Evolutionary conservation across 345 rosid genomes (phyloP).

Genomic region (Sonneratia alba): DNA sequence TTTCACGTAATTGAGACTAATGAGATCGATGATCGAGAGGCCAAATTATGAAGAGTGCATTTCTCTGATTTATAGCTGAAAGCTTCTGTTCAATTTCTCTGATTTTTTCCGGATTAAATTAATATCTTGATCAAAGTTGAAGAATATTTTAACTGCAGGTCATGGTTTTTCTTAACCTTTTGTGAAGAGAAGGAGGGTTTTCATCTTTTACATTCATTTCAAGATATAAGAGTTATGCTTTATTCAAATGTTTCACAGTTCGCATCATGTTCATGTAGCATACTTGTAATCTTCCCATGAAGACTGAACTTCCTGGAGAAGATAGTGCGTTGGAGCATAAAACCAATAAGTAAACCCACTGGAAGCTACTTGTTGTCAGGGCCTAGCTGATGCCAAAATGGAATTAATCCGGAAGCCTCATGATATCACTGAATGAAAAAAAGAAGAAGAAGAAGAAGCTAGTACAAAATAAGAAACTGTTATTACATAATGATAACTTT

Average conservation of each 20-base stretch:
- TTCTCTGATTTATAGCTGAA: background rate
- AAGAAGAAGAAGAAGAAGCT: too few relatives aligned
- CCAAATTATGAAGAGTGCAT: background rate
- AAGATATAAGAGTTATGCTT: background rate
- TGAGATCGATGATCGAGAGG: background rate
- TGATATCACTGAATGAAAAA: too few relatives aligned
- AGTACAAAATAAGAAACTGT: too few relatives aligned
- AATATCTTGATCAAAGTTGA: background rate
- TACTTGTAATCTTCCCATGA: background rate
- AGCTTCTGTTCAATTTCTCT: background rate
- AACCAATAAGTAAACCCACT: background rate
- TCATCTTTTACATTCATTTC: background rate
- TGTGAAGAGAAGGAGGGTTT: background rate
- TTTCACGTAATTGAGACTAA: background rate
- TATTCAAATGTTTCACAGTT: background rate
- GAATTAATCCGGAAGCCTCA: too few relatives aligned
- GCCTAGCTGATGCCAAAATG: too few relatives aligned
- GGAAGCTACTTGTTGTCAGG: background rate
- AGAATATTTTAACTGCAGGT: background rate
- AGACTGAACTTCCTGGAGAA: background rate
- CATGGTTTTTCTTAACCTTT: too few relatives aligned
- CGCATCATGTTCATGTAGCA: background rate
- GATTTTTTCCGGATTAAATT: background rate
- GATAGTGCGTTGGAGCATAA: background rate
- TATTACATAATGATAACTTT: too few relatives aligned